Conservation (phyloP, 495 filamentous ascomycete genomes). For the Staphylotrichum tortipilum region DNA sequence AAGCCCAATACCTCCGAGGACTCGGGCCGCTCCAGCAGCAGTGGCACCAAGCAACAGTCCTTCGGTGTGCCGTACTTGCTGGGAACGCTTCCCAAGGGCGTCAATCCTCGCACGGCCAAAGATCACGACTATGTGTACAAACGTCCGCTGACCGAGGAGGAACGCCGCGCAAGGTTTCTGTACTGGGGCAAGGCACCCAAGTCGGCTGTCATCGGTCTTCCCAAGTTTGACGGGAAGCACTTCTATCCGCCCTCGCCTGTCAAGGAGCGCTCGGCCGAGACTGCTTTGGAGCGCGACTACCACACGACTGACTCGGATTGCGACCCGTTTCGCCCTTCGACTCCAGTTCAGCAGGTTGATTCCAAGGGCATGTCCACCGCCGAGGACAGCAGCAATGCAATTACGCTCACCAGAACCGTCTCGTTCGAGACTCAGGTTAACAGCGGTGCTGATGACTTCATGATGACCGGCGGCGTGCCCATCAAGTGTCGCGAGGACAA, state of each 20-base stretch:
- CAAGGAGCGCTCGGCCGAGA: constrained; percentile 20
- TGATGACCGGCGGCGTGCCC: neutral
- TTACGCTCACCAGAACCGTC: constrained; percentile 7
- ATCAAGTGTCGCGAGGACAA: constrained; percentile 13
- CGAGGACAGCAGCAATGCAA: constrained; percentile 16
- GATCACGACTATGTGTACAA: constrained; percentile 38
- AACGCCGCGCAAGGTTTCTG: constrained; percentile 38
- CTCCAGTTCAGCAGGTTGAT: constrained; percentile 18
- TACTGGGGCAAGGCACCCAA: constrained; percentile 44
- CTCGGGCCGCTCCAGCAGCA: neutral
- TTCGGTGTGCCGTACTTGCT: constrained; percentile 35
- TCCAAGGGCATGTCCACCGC: constrained; percentile 11
- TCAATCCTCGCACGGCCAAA: constrained; percentile 24
- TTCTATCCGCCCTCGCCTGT: constrained; percentile 47
- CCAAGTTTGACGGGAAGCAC: constrained; percentile 49
- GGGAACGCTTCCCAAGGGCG: constrained; percentile 33
- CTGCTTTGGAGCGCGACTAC: neutral
- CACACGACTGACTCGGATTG: constrained; percentile 22
- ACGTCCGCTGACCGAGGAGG: constrained; percentile 39
- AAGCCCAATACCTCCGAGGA: neutral
- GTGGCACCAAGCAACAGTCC: constrained; percentile 4
- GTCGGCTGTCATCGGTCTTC: constrained; percentile 35
- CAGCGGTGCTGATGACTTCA: constrained; percentile 10
- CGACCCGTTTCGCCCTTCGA: constrained; percentile 32
- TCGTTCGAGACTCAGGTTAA: constrained; percentile 19